These are phyloP conservation scores for Exophiala calicioides DNA, from an alignment of 2,329 filamentous ascomycete species.

Conservation along the genomic window DNA sequence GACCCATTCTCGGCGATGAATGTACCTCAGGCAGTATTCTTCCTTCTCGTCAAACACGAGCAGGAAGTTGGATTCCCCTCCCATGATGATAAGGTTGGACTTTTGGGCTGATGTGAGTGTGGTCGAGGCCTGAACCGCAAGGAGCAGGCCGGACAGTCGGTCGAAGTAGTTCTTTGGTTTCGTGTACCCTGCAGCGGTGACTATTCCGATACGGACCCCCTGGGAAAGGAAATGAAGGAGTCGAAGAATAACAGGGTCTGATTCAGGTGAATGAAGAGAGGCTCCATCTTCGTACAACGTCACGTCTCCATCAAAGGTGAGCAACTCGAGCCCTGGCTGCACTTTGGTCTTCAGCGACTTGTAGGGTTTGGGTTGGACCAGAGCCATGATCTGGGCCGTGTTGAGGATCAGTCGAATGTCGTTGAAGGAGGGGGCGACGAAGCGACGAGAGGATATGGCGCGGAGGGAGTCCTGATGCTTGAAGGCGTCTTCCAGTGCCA, in stretches of 20 bases:
- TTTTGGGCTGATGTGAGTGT: constrained; percentile 67
- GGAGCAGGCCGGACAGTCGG: constrained; percentile 81
- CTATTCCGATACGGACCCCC: constrained; percentile 86
- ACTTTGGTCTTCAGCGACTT: constrained; percentile 18
- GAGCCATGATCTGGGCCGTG: constrained; percentile 88
- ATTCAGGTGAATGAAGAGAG: constrained; percentile 62
- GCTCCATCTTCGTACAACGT: constrained; percentile 92
- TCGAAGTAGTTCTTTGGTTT: constrained; percentile 83
- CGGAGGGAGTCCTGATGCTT: constrained; percentile 82
- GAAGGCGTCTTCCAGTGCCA: constrained; percentile 87
- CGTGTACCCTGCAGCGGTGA: constrained; percentile 94
- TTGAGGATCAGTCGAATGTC: constrained; percentile 92
- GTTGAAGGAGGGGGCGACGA: constrained; percentile 96
- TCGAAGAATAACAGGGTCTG: constrained; percentile 73
- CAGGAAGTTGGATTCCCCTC: constrained; percentile 93
- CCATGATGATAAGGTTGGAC: constrained; percentile 83
- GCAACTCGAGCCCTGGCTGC: constrained; percentile 72
- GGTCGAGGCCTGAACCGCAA: constrained; percentile 68
- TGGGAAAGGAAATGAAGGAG: constrained; percentile 71
- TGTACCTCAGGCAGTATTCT: constrained; percentile 67
- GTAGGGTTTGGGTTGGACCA: constrained; percentile 58
- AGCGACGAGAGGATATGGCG: constrained; percentile 85
- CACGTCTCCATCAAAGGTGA: constrained; percentile 97
- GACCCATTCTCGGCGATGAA: constrained; percentile 60
- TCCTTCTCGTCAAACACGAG: constrained; percentile 72